Evolutionary conservation across 1,284 basidiomycete species (phyloP).

Genomic region (Ganoderma sinense): DNA sequence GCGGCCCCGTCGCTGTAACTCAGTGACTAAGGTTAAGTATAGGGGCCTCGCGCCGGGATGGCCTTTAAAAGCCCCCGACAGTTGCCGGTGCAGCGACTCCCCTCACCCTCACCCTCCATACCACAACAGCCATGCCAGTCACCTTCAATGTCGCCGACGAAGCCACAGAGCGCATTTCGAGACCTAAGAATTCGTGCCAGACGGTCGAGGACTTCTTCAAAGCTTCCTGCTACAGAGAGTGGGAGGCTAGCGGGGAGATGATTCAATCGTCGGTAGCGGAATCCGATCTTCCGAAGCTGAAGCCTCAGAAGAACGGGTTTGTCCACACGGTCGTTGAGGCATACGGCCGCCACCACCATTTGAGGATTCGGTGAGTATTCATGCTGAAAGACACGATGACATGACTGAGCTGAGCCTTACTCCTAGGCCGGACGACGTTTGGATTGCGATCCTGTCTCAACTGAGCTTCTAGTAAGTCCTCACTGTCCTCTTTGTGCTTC

Average conservation of each 20-base stretch:
- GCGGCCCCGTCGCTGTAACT: no score
- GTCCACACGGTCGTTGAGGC: conserved; percentile 5
- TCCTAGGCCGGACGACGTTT: conserved; percentile 49
- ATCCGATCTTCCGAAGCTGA: neutral
- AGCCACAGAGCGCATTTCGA: neutral
- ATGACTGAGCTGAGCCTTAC: neutral
- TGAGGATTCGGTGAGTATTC: neutral
- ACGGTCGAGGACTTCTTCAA: neutral
- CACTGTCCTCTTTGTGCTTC: neutral
- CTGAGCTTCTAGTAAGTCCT: conserved; percentile 37
- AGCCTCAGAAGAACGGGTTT: neutral
- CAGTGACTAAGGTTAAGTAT: neutral
- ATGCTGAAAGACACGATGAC: neutral
- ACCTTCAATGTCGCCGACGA: conserved; percentile 7
- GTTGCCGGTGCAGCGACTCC: no score
- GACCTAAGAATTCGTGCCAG: neutral
- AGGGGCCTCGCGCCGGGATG: no score
- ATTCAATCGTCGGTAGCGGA: neutral
- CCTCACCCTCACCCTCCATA: neutral
- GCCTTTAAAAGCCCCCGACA: no score
- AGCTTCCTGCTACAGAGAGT: neutral
- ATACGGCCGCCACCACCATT: neutral
- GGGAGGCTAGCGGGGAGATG: conserved; percentile 1
- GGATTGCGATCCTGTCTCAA: conserved; percentile 12
- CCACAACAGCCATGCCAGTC: neutral